These are phyloP conservation scores for Pistacia vera DNA, from an alignment of 345 rosid species.

Conservation along the genomic window DNA sequence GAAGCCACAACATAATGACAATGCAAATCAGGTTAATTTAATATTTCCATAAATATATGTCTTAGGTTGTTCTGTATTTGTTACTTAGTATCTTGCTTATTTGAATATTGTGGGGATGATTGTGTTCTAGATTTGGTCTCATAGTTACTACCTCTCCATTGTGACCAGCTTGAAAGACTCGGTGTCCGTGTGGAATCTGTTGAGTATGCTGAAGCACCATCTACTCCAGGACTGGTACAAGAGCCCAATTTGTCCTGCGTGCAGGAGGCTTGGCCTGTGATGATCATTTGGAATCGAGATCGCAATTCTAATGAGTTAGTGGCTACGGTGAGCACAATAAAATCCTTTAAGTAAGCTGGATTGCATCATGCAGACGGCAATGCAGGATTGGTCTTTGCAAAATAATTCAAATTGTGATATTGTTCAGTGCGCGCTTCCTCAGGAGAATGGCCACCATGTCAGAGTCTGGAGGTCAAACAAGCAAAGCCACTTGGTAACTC, in stretches of 20 bases:
- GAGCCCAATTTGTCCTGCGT: conserved; percentile 67
- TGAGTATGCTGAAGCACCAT: conserved; percentile 88
- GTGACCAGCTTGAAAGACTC: conserved; percentile 52
- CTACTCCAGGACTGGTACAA: conserved; percentile 86
- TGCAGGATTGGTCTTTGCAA: conserved; percentile 32
- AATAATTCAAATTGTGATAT: conserved; percentile 32
- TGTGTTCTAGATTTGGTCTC: conserved; percentile 12
- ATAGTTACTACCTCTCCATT: conserved; percentile 13
- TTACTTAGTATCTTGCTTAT: conserved; percentile 10
- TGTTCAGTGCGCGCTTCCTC: conserved; percentile 27
- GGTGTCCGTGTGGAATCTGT: conserved; percentile 45
- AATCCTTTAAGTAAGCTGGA: conserved; percentile 35
- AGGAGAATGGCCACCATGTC: conserved; percentile 31
- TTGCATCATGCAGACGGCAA: conserved; percentile 29
- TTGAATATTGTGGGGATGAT: not conserved
- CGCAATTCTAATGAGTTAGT: conserved; percentile 35
- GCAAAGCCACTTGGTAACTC: conserved; percentile 28
- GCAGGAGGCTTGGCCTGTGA: conserved; percentile 63
- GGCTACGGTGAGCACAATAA: conserved; percentile 35
- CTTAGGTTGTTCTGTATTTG: conserved; percentile 1
- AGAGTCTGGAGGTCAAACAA: conserved; percentile 33
- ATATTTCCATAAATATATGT: not conserved
- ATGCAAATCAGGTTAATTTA: conserved; percentile 58
- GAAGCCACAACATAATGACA: conserved; percentile 47
- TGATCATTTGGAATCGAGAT: conserved; percentile 65